These are phyloP conservation scores for Cryptosporidium meleagridis DNA, from an alignment of 169 alveolate species.

Conservation along the genomic window DNA sequence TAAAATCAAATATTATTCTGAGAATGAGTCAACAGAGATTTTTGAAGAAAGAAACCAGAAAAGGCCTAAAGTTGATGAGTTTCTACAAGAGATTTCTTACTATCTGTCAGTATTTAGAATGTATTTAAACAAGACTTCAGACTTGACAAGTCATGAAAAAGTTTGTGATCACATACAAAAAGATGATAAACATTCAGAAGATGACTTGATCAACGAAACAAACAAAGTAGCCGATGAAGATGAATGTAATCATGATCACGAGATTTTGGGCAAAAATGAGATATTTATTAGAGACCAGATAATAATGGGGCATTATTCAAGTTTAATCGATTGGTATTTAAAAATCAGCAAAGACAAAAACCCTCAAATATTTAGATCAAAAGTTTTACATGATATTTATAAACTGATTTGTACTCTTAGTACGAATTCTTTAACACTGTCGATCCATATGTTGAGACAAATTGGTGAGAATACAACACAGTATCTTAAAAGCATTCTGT, in stretches of 20 bases:
- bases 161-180: background rate
- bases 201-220: background rate
- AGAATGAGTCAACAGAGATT: background rate
- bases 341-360: background rate
- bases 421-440: slow-evolving; percentile 79
- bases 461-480: slow-evolving; percentile 78
- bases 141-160: background rate
- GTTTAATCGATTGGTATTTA: slow-evolving; percentile 21
- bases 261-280: background rate
- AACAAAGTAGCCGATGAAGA: background rate
- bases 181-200: background rate
- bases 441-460: slow-evolving; percentile 83
- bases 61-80: background rate
- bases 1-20: slow-evolving; percentile 12
- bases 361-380: background rate
- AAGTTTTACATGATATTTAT: slow-evolving; percentile 66
- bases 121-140: background rate
- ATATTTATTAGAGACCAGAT: slow-evolving; percentile 31
- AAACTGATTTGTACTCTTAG: slow-evolving; percentile 80
- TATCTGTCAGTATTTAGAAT: slow-evolving; percentile 33
- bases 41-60: background rate
- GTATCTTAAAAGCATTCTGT: slow-evolving; percentile 76
- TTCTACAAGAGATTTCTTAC: slow-evolving; percentile 22
- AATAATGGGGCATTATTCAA: slow-evolving; percentile 40
- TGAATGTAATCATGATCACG: background rate